These are phyloP conservation scores for Lactarius pseudohatsudake DNA, from an alignment of 768 basidiomycete species.

Conservation along the genomic window DNA sequence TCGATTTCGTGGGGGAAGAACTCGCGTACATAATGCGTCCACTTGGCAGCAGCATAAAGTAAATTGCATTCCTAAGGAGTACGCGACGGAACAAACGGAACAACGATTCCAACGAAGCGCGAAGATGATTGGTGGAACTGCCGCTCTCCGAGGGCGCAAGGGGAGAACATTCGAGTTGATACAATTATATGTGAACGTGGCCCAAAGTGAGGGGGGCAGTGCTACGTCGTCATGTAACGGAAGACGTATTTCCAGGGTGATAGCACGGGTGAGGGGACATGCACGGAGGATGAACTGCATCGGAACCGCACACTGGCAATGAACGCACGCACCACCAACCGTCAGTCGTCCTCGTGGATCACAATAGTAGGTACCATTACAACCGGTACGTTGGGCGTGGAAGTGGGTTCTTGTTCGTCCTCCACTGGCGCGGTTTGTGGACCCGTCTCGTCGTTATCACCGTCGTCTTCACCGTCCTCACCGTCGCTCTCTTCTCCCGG, in stretches of 20 bases:
- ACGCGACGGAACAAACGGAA: too few relatives aligned
- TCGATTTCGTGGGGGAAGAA: too few relatives aligned
- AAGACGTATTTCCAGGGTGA: neutral
- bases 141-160: neutral
- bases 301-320: neutral
- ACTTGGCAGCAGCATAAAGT: too few relatives aligned
- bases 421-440: slow-evolving; percentile 28
- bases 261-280: neutral
- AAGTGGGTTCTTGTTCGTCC: slow-evolving; percentile 7
- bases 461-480: slow-evolving; percentile 34
- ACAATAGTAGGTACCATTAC: slow-evolving; percentile 42
- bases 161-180: neutral
- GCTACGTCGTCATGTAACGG: neutral
- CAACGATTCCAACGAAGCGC: too few relatives aligned
- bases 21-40: too few relatives aligned
- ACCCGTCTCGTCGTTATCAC: slow-evolving; percentile 30
- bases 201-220: neutral
- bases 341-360: slow-evolving; percentile 54
- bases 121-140: neutral
- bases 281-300: neutral
- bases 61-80: too few relatives aligned
- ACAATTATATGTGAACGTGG: neutral
- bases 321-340: slow-evolving; percentile 11
- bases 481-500: slow-evolving; percentile 53
- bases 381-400: slow-evolving; percentile 30